A percentile compares a stretch with the other conserved stretches of the same genome.
phyloP scores from a whole-genome alignment of 2,329 filamentous ascomycete species.

The Esteya vermicola region DNA sequence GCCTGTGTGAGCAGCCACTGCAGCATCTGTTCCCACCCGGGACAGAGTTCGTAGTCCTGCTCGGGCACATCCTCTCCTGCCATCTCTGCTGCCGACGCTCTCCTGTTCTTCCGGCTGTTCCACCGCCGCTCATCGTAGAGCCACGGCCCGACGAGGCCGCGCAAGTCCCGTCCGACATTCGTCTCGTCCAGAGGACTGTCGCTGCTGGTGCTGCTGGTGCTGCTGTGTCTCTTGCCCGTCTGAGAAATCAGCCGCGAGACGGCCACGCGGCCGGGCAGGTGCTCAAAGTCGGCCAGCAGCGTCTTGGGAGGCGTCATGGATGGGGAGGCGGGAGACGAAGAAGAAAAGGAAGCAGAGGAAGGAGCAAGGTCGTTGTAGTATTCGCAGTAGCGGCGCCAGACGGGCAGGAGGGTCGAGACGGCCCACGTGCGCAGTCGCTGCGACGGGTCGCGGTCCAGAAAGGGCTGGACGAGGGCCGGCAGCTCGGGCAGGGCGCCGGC shows the following conservation, averaged over 20 bases:
- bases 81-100: neutral
- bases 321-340: too few relatives aligned
- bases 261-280: conserved; percentile 42
- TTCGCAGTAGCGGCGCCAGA: conserved; percentile 54
- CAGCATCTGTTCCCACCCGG: conserved; percentile 56
- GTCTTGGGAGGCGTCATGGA: conserved; percentile 25
- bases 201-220: conserved; percentile 17
- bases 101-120: conserved; percentile 13
- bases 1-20: conserved; percentile 52
- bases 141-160: conserved; percentile 59
- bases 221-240: too few relatives aligned
- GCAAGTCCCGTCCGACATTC: conserved; percentile 46
- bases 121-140: conserved; percentile 50
- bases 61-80: neutral
- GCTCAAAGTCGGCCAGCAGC: conserved; percentile 50
- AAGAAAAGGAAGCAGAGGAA: too few relatives aligned
- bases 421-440: conserved; percentile 52
- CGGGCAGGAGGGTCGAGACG: conserved; percentile 52
- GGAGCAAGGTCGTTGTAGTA: too few relatives aligned
- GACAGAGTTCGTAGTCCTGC: conserved; percentile 21
- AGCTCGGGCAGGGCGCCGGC: conserved; percentile 59
- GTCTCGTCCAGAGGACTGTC: neutral
- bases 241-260: conserved; percentile 47
- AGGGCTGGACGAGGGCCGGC: conserved; percentile 53
- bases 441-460: conserved; percentile 38